These are phyloP conservation scores for Clavispora fructus DNA, from an alignment of 805 yeast genomes.

Conservation along the genomic window DNA sequence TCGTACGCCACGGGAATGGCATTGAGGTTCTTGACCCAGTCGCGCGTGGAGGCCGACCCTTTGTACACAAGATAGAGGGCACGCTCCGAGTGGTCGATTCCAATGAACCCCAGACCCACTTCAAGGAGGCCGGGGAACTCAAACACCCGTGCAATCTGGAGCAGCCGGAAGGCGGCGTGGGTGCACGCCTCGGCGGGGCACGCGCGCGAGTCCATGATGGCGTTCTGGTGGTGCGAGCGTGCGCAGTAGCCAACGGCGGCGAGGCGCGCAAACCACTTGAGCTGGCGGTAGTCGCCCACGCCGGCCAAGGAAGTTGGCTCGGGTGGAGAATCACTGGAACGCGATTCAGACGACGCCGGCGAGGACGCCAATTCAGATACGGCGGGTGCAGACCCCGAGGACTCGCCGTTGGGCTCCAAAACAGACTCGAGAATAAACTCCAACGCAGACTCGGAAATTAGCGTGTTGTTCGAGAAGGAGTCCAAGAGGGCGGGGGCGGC, in stretches of 20 bases:
- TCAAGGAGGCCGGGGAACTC: conserved; percentile 39
- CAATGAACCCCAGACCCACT: conserved; percentile 51
- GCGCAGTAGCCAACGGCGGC: conserved; percentile 29
- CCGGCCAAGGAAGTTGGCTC: neutral
- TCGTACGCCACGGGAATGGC: conserved; percentile 41
- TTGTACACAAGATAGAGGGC: conserved; percentile 51
- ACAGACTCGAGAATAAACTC: no score
- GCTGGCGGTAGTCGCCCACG: conserved; percentile 15
- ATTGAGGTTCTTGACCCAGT: conserved; percentile 58
- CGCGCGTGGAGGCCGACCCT: conserved; percentile 58
- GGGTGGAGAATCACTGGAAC: no score
- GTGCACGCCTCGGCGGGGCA: conserved; percentile 26
- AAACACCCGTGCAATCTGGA: conserved; percentile 36
- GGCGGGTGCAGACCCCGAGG: no score
- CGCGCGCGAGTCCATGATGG: neutral
- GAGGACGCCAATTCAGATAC: no score
- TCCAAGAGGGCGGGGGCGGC: neutral
- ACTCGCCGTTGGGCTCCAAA: no score
- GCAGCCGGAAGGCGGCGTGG: conserved; percentile 13
- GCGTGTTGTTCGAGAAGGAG: no score
- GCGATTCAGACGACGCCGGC: no score
- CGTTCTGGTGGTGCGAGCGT: neutral
- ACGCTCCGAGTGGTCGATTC: conserved; percentile 40
- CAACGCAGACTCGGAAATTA: no score
- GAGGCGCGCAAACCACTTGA: conserved; percentile 29